Conservation (phyloP, 257 asterid species). For the Jacaranda mimosifolia region DNA sequence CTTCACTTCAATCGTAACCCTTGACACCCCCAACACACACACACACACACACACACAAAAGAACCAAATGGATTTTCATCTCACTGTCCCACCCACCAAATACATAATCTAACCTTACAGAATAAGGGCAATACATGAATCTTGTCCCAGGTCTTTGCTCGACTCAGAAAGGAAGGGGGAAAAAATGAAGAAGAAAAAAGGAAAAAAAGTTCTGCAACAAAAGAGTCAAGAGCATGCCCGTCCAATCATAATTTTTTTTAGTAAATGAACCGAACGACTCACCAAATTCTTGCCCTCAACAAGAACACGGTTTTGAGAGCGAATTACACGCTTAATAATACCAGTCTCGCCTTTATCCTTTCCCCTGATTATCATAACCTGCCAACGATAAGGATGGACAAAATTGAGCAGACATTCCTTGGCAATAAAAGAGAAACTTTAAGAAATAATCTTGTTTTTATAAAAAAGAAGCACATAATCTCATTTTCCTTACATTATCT, state of each 20-base stretch:
- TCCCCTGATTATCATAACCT: constrained; percentile 95
- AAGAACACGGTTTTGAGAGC: constrained; percentile 89
- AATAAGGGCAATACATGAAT: not conserved
- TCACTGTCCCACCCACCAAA: too few relatives aligned
- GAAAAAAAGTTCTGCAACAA: not conserved
- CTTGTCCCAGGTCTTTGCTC: constrained; percentile 6
- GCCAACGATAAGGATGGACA: constrained; percentile 28
- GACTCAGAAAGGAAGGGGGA: not conserved
- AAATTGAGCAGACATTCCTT: not conserved
- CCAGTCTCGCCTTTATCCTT: constrained; percentile 98
- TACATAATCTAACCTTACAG: not conserved
- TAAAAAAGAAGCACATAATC: not conserved
- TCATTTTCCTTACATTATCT: constrained; percentile 72
- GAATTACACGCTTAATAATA: constrained; percentile 75
- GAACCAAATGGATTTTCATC: too few relatives aligned
- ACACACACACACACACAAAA: too few relatives aligned
- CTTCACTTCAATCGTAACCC: not conserved
- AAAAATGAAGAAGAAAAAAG: too few relatives aligned
- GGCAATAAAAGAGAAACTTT: not conserved
- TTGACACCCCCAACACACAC: not conserved
- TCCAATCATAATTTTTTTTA: not conserved
- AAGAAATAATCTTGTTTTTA: not conserved
- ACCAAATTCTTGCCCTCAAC: constrained; percentile 97
- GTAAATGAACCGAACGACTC: constrained; percentile 29
- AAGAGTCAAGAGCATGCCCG: not conserved